Evolutionary conservation across 2,329 filamentous ascomycete genomes (phyloP).

Genomic region (Colletotrichum gloeosporioides): DNA sequence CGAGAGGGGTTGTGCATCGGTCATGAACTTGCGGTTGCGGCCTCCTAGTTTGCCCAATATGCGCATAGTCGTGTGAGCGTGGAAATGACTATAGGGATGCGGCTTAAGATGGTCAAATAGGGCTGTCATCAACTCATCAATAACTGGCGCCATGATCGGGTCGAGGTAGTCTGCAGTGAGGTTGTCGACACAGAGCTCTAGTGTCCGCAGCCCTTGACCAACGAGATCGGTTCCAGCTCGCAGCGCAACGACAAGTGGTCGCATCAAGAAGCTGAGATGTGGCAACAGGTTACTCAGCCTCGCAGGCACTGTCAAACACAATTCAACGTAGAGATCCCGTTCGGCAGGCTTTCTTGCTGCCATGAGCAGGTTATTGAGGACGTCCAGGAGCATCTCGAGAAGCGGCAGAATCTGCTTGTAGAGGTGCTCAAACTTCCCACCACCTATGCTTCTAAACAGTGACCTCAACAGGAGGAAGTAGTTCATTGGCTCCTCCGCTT

Average conservation of each 20-base stretch:
- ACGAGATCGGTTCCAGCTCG: conserved; percentile 92
- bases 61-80: conserved; percentile 96
- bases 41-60: conserved; percentile 97
- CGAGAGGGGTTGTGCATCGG: conserved; percentile 80
- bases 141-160: conserved; percentile 98
- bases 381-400: conserved; percentile 95
- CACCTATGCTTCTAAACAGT: conserved; percentile 94
- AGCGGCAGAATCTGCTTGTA: conserved; percentile 98
- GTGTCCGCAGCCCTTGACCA: conserved; percentile 87
- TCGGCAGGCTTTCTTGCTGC: conserved; percentile 90
- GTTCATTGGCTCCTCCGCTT: conserved; percentile 96
- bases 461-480: conserved; percentile 94
- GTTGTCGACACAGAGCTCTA: conserved; percentile 98
- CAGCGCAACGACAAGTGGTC: conserved; percentile 93
- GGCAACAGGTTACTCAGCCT: conserved; percentile 92
- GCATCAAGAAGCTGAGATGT: conserved; percentile 96
- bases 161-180: conserved; percentile 97
- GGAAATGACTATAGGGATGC: conserved; percentile 94
- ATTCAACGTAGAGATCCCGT: conserved; percentile 93
- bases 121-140: conserved; percentile 97
- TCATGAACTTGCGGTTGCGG: conserved; percentile 94
- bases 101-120: conserved; percentile 95
- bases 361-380: conserved; percentile 91
- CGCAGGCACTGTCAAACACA: conserved; percentile 95
- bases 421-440: conserved; percentile 94